These are phyloP conservation scores for Margaritispora aquatica DNA, from an alignment of 495 filamentous ascomycete species.

Conservation along the genomic window DNA sequence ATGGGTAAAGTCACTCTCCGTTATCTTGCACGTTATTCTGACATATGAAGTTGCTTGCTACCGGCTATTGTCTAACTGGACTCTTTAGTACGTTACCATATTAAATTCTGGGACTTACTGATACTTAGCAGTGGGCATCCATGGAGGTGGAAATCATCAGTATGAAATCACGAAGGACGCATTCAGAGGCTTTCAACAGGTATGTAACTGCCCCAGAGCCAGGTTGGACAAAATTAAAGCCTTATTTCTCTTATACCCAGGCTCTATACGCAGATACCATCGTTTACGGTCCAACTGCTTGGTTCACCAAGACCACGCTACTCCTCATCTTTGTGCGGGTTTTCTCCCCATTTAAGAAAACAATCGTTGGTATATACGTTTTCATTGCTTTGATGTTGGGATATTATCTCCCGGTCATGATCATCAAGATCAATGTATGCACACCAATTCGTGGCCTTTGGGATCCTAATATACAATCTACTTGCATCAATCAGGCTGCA, in stretches of 20 bases:
- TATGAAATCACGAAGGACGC: slow-evolving; percentile 18
- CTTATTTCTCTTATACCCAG: slow-evolving; percentile 20
- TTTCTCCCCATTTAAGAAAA: slow-evolving; percentile 37
- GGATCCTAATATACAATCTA: slow-evolving; percentile 8
- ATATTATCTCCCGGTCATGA: slow-evolving; percentile 31
- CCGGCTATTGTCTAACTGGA: neutral
- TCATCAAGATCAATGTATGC: slow-evolving; percentile 35
- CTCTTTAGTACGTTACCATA: too few relatives aligned
- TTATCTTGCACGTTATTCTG: too few relatives aligned
- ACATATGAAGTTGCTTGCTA: neutral
- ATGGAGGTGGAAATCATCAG: slow-evolving; percentile 18
- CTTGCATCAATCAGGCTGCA: slow-evolving; percentile 32
- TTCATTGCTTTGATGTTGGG: slow-evolving; percentile 35
- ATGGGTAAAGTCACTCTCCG: too few relatives aligned
- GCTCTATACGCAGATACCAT: slow-evolving; percentile 16
- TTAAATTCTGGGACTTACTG: too few relatives aligned
- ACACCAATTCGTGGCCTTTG: slow-evolving; percentile 31
- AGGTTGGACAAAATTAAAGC: neutral
- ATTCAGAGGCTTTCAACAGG: slow-evolving; percentile 7
- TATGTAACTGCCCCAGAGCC: neutral
- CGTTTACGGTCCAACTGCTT: slow-evolving; percentile 44
- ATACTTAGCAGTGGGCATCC: neutral
- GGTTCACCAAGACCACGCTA: slow-evolving; percentile 39
- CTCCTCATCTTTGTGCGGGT: slow-evolving; percentile 41
- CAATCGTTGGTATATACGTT: slow-evolving; percentile 37